Base-by-base conservation (phyloP, 139 green algal species). In the Edaphochlamys debaryana region DNA sequence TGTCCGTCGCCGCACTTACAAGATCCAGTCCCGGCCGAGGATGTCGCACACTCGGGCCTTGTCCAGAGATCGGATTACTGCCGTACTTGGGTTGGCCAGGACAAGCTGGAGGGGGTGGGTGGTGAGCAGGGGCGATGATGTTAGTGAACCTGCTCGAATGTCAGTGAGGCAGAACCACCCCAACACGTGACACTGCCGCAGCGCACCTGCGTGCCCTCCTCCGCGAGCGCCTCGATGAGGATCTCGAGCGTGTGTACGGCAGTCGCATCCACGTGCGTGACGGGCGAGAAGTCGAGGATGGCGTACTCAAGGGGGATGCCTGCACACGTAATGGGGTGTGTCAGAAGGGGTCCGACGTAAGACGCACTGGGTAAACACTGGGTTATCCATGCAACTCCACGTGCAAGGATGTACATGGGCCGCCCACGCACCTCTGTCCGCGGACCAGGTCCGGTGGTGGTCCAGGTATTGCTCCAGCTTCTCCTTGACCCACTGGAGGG, bases 241-340 rank as follows among this genome's bases (percentile, higher is more conserved):
- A 22, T 30, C 66, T 71, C 66, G 6, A 71, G 36, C 36, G 37
- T 48, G 66, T 48, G 66, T 22, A 71, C 11, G 19, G 23, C 66
- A 2, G 36, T 94, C 34, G 89, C 89, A 82, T 98, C 95, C 32
- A 98, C 87, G 79, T 95, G 89, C 34, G 83, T 60, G 8, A 95
- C 92, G 9, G 94, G 92, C 20, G 89, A 92, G 40, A 98, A 89
- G 79, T 98, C 95, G 40, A 98, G 64, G 64, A 98, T 89, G 38
- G 98, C 87, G 66, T 90, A 97, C 42, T 87, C 37, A 36, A 78
- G 50, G 1, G 23, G 22, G 19, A 50, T 6, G 36, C 66, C 66
- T 67, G 66, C 32, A 38, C 60, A 66, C 58, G 58, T 54, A 15
- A n/a, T n/a, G n/a, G 50, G 15, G 17, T 25, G 50, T 22, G 8